Evolutionary conservation across 768 basidiomycete genomes (phyloP).

Genomic region (Gloeophyllum trabeum): DNA sequence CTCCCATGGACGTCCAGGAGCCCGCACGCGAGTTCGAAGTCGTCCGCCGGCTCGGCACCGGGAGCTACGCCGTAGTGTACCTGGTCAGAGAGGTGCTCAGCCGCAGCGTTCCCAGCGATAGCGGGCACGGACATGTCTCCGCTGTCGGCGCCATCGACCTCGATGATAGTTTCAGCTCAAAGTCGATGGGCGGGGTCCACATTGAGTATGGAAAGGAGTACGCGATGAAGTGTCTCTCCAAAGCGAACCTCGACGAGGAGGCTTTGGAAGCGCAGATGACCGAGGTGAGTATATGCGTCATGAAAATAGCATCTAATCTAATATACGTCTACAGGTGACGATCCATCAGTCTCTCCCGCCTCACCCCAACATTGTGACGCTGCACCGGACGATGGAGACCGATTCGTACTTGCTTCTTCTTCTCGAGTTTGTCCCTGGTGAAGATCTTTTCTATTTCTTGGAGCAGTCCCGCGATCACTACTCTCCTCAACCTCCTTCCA

Average conservation of each 20-base stretch:
- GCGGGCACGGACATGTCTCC: constrained; percentile 40
- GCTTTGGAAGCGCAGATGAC: constrained; percentile 82
- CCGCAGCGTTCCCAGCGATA: constrained; percentile 22
- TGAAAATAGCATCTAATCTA: not conserved
- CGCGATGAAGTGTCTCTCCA: constrained; percentile 95
- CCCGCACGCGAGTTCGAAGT: constrained; percentile 72
- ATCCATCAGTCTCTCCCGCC: constrained; percentile 88
- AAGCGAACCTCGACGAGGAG: constrained; percentile 85
- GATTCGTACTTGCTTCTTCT: constrained; percentile 84
- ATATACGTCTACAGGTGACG: constrained; percentile 45
- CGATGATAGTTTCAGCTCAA: constrained; percentile 24
- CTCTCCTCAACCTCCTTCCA: constrained; percentile 33
- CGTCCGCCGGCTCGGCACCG: constrained; percentile 74
- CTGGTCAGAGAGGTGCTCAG: constrained; percentile 66
- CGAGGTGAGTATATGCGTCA: constrained; percentile 42
- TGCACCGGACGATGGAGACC: constrained; percentile 90
- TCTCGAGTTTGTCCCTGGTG: constrained; percentile 92
- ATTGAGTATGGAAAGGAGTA: constrained; percentile 63
- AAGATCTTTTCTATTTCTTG: constrained; percentile 97
- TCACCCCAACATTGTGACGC: constrained; percentile 91
- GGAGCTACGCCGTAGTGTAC: constrained; percentile 91
- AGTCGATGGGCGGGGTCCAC: constrained; percentile 17
- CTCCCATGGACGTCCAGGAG: constrained; percentile 25
- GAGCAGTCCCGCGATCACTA: constrained; percentile 90
- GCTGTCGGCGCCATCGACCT: constrained; percentile 45